A percentile compares a stretch with the other conserved stretches of the same genome.
phyloP scores from a whole-genome alignment of 495 filamentous ascomycete genomes.

The Clavariopsis aquatica region DNA sequence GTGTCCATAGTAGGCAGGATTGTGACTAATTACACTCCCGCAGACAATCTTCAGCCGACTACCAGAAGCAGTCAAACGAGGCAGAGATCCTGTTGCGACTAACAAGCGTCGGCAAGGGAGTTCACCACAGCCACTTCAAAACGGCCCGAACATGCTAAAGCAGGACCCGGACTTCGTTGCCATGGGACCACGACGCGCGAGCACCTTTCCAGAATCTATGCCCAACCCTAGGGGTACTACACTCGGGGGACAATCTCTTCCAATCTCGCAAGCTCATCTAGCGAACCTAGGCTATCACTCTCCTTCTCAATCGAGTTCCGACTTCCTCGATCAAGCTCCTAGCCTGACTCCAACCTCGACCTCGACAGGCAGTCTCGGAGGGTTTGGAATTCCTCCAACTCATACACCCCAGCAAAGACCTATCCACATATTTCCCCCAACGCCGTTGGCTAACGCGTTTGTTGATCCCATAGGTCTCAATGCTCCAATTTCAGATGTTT shows the following conservation, averaged over 20 bases:
- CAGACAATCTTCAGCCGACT: slow-evolving; percentile 78
- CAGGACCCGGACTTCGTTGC: slow-evolving; percentile 27
- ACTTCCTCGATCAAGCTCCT: slow-evolving; percentile 34
- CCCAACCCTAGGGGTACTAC: slow-evolving; percentile 34
- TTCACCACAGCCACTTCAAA: slow-evolving; percentile 27
- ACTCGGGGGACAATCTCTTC: slow-evolving; percentile 14
- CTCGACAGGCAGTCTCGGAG: slow-evolving; percentile 12
- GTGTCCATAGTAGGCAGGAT: not conserved
- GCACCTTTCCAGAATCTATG: slow-evolving; percentile 50
- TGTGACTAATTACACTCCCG: slow-evolving; percentile 1
- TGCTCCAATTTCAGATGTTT: slow-evolving; percentile 67
- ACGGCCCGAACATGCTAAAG: slow-evolving; percentile 22
- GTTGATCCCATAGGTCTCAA: slow-evolving; percentile 39
- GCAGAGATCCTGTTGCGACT: slow-evolving; percentile 35
- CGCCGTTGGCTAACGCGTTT: slow-evolving; percentile 26
- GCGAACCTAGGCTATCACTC: slow-evolving; percentile 24
- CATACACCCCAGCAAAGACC: slow-evolving; percentile 12
- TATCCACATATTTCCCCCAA: slow-evolving; percentile 13
- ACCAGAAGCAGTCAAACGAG: slow-evolving; percentile 65
- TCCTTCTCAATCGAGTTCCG: slow-evolving; percentile 16
- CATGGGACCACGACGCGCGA: slow-evolving; percentile 46
- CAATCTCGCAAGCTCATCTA: slow-evolving; percentile 28
- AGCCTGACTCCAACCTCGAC: slow-evolving; percentile 30
- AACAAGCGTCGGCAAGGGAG: slow-evolving; percentile 33
- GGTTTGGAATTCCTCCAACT: slow-evolving; percentile 7